Evolutionary conservation across 2,329 filamentous ascomycete genomes (phyloP).

Genomic region (Diplodia corticola): DNA sequence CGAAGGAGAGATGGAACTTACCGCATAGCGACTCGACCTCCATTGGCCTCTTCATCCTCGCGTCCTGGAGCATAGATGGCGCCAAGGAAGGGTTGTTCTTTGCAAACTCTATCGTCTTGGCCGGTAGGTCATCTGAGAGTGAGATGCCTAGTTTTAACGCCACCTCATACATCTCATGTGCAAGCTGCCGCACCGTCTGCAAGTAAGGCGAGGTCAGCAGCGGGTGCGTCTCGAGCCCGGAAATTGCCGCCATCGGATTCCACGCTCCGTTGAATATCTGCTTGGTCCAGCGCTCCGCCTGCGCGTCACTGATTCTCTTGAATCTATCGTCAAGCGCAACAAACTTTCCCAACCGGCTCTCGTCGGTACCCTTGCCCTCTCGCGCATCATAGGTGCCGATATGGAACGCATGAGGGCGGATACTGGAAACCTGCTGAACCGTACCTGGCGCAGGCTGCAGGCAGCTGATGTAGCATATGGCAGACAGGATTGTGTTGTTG

Average conservation of each 20-base stretch:
- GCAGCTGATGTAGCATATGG: conserved; percentile 30
- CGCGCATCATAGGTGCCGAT: conserved; percentile 19
- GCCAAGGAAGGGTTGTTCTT: conserved; percentile 25
- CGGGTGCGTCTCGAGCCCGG: conserved; percentile 27
- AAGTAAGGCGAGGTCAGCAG: conserved; percentile 24
- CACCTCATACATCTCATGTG: conserved; percentile 27
- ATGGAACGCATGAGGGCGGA: conserved; percentile 27
- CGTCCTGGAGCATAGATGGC: conserved; percentile 31
- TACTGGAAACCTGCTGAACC: conserved; percentile 26
- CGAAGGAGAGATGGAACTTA: conserved; percentile 1
- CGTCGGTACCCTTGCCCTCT: neutral
- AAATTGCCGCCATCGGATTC: conserved; percentile 28
- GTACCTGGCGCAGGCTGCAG: conserved; percentile 26
- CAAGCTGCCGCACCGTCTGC: conserved; percentile 25
- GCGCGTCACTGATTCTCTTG: conserved; percentile 23
- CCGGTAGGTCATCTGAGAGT: conserved; percentile 24
- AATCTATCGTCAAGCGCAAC: conserved; percentile 27
- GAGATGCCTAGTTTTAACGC: conserved; percentile 25
- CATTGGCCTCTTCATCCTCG: conserved; percentile 27
- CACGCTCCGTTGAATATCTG: conserved; percentile 30
- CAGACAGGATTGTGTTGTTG: conserved; percentile 28
- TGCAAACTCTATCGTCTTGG: conserved; percentile 25
- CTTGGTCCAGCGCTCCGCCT: conserved; percentile 30
- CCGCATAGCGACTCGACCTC: conserved; percentile 29
- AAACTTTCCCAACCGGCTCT: conserved; percentile 23